Base-by-base conservation (phyloP, 371 early-diverging fungal genomes). In the Thermomucor indicae-seudaticae region DNA sequence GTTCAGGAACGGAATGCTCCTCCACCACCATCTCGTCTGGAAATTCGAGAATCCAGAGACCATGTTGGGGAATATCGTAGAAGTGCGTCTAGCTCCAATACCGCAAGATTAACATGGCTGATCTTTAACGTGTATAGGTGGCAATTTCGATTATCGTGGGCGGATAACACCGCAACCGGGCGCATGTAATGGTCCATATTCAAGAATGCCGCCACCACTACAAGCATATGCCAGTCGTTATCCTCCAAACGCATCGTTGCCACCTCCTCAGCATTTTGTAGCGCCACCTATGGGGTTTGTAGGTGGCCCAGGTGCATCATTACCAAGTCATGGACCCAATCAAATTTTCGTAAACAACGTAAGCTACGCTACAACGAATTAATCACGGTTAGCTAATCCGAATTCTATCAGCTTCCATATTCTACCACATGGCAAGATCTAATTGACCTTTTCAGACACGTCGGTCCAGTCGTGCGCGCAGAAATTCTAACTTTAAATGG, bases 391-490 rank as follows among this genome's bases (percentile, higher is more conserved):
- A 5, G 3, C 7, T 28, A 14, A 14, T 10, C 24, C 32, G 12
- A 16, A 23, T 44, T 47, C 16, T 46, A 20, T 1, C 19, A 84
- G 85, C 47, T 84, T 24, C 85, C 83, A 2, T 81, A 73, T 25
- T 77, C 83, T 7, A 84, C 85, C 10, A 84, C 85, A 4, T 74
- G 78, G 63, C 77, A 83, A 46, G 85, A 84, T 49, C 55, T 84
- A 40, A 83, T 75, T 51, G 85, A 84, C 37, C 50, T 84, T n/a
- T 84, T 84, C 57, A 70, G 79, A 46, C 78, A 78, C 42, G 85
- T 62, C 50, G 85, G 67, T 43, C 72, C 62, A 53, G 72, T 80
- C 24, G 51, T 76, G 11, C 60, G 77, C 43, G 61, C 83, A 2
- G 85, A 84, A 53, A 75, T 81, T 34, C 49, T 81, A 35, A 48